Evolutionary conservation across 305 asterid species (phyloP).

Genomic region (Rubia occidens): DNA sequence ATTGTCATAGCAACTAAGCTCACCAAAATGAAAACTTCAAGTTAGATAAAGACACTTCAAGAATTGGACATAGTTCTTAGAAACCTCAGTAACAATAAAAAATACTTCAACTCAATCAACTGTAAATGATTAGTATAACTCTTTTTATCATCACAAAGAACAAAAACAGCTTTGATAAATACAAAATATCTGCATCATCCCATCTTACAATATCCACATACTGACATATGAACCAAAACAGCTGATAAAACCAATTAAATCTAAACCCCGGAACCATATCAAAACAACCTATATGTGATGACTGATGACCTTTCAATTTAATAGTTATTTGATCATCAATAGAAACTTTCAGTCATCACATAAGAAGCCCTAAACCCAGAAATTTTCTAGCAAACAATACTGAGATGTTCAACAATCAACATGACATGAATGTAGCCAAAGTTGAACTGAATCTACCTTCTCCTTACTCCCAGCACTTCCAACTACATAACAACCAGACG

Average conservation of each 20-base stretch:
- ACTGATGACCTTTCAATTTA: background rate
- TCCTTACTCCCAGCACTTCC: conserved; percentile 11
- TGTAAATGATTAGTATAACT: background rate
- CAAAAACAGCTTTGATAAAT: background rate
- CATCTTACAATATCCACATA: conserved; percentile 5
- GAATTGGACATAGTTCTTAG: background rate
- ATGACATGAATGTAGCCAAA: background rate
- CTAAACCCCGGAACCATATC: background rate
- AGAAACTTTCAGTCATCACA: background rate
- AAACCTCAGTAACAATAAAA: background rate
- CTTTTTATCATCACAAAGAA: background rate
- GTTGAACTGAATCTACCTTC: background rate
- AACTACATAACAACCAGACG: conserved; percentile 7
- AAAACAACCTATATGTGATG: background rate
- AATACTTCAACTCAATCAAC: background rate
- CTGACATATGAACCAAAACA: background rate
- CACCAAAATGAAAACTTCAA: background rate
- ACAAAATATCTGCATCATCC: background rate
- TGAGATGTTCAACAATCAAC: background rate
- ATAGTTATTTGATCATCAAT: background rate
- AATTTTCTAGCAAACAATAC: background rate
- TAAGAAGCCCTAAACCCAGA: background rate
- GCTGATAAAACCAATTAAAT: background rate
- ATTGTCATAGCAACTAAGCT: background rate
- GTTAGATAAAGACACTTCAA: background rate